Base-by-base conservation (phyloP, 768 basidiomycete genomes). In the Russula dissimulans region DNA sequence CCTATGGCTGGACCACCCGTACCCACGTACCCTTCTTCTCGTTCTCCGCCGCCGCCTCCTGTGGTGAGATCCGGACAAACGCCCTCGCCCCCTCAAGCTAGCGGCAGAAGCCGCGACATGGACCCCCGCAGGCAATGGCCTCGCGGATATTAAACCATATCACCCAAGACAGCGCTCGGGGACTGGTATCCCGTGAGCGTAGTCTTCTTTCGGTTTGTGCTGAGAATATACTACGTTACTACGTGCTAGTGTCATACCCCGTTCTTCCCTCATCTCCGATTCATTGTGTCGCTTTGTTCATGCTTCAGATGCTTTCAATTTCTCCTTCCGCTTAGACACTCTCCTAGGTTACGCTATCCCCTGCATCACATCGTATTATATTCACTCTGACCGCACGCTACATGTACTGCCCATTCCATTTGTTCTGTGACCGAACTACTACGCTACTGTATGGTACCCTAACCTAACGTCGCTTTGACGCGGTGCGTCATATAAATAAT, bases 91-190 rank as follows among this genome's bases (percentile, higher is more conserved):
- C 56, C 63, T 26, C 22, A 26, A 2, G 22, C 22, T 45, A n/a
- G 58, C 41, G 50, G 63, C 42, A 51, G 59, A 54, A 26, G 12
- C 51, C 57, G 58, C 38, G 41, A 48, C 49, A 32, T 47, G 48
- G 65, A 56, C n/a, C 56, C 63, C 45, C 56, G 59, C 43, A 56
- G 51, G 55, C 34, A 39, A 36, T 59, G 49, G 63, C 54, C 22
- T 29, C 54, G 52, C 56, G 52, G 59, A 58, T 61, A 64, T 59
- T 66, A 63, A 65, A 47, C 64, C 29, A 31, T 56, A 44, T 54
- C 50, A 45, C 38, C 18, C 38, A 32, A 17, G 39, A 46, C 22
- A 58, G 63, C 55, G 61, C 52, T 54, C 56, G 61, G 62, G 56
- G n/a, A 54, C 64, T 42, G 54, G 56, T 9, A 38, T 62, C 45